Percentiles rank a stretch among this genome's conserved stretches.
These are phyloP conservation scores for Sclerotinia trifoliorum DNA, from an alignment of 2,329 filamentous ascomycete genomes.

Conservation along the genomic window DNA sequence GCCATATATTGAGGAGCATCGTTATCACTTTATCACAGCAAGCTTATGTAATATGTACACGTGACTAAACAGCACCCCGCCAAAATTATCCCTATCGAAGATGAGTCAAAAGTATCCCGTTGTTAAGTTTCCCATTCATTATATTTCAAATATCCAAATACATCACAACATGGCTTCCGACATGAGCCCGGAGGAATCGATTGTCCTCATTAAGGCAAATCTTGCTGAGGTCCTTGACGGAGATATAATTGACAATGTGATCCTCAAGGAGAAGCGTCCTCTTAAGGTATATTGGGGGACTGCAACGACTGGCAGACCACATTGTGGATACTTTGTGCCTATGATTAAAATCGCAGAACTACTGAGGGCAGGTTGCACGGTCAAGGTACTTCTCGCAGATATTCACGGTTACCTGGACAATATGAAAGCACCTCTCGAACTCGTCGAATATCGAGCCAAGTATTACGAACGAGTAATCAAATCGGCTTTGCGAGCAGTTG, in stretches of 20 bases:
- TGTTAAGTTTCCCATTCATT: background rate
- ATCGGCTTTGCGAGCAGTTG: slow-evolving; percentile 55
- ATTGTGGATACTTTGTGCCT: slow-evolving; percentile 80
- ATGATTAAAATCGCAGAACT: slow-evolving; percentile 89
- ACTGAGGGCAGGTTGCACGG: slow-evolving; percentile 77
- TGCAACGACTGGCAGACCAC: slow-evolving; percentile 63
- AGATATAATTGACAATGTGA: slow-evolving; percentile 73
- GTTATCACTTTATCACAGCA: too few species aligned
- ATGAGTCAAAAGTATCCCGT: slow-evolving; percentile 7
- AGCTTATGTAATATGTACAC: background rate
- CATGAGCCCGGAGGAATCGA: slow-evolving; percentile 56
- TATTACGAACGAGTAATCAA: slow-evolving; percentile 82
- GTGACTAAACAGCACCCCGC: background rate
- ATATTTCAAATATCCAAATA: slow-evolving; percentile 14
- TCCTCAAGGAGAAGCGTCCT: slow-evolving; percentile 67
- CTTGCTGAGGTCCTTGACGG: slow-evolving; percentile 79
- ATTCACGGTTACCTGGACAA: slow-evolving; percentile 80
- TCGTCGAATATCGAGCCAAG: slow-evolving; percentile 73
- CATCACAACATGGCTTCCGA: slow-evolving; percentile 31
- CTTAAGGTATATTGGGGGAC: slow-evolving; percentile 87
- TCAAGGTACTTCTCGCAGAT: slow-evolving; percentile 68
- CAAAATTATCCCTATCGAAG: background rate
- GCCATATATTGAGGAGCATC: too few species aligned
- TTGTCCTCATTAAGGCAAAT: slow-evolving; percentile 76
- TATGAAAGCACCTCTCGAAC: slow-evolving; percentile 82